Percentiles rank a stretch among this genome's conserved stretches.
phyloP scores from a whole-genome alignment of 2,329 filamentous ascomycete genomes.

The Curvularia sp. region DNA sequence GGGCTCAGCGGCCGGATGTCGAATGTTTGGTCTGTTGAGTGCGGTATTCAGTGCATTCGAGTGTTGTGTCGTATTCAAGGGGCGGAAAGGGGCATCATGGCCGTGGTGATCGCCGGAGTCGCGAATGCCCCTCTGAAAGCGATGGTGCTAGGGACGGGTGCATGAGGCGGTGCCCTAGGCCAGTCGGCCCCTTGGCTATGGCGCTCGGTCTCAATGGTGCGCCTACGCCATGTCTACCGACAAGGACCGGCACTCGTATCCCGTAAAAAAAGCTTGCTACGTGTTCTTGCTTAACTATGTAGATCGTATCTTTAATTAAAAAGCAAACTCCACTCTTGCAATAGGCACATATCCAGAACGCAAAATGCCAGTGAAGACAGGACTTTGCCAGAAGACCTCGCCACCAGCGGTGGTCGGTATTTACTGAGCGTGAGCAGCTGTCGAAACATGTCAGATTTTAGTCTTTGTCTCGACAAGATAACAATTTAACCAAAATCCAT shows the following conservation, averaged over 20 bases:
- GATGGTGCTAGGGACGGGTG: constrained; percentile 4
- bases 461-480: neutral
- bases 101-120: constrained; percentile 5
- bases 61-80: neutral
- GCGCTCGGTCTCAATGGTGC: constrained; percentile 21
- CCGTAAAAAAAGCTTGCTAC: neutral
- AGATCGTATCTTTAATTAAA: neutral
- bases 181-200: constrained; percentile 17
- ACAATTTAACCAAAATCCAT: neutral
- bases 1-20: neutral
- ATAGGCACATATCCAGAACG: neutral
- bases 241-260: neutral
- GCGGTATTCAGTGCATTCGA: neutral
- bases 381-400: neutral
- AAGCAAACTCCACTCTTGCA: neutral
- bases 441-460: neutral
- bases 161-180: constrained; percentile 13
- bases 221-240: neutral
- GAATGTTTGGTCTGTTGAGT: neutral
- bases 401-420: neutral
- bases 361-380: neutral
- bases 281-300: constrained; percentile 3
- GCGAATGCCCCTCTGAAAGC: constrained; percentile 14
- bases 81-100: constrained; percentile 4
- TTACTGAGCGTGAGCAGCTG: neutral